These are phyloP conservation scores for Apiospora aurea DNA, from an alignment of 2,329 filamentous ascomycete species.

Conservation along the genomic window DNA sequence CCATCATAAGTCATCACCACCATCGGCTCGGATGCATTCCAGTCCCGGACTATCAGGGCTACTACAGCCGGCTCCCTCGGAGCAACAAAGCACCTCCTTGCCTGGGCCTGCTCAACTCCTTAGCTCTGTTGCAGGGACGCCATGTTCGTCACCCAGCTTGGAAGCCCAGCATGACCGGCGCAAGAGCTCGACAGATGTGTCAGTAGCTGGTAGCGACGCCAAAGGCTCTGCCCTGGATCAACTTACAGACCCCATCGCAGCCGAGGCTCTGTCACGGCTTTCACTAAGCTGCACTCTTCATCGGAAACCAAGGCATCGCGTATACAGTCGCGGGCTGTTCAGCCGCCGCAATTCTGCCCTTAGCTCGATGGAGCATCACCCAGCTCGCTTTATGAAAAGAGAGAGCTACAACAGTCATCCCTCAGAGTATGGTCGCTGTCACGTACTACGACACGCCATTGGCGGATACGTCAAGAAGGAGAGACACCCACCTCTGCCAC, in stretches of 20 bases:
- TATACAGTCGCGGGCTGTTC: neutral
- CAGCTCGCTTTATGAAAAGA: neutral
- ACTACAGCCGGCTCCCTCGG: neutral
- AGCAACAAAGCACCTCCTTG: neutral
- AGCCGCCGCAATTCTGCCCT: neutral
- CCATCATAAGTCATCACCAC: conserved; percentile 7
- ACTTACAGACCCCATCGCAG: conserved; percentile 1
- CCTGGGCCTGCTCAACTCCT: neutral
- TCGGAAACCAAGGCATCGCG: neutral
- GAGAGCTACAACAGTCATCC: neutral
- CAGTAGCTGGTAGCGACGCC: neutral
- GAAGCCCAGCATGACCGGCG: conserved; percentile 4
- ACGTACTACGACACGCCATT: neutral
- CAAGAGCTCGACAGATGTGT: neutral
- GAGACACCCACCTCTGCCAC: neutral
- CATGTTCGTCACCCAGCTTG: neutral
- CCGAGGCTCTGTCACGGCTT: neutral
- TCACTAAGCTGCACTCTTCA: neutral
- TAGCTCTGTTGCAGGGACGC: neutral
- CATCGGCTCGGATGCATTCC: conserved; percentile 6
- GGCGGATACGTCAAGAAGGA: neutral
- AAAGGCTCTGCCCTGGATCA: neutral
- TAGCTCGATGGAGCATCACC: neutral
- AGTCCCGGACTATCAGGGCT: neutral
- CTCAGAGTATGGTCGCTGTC: neutral